phyloP scores from a whole-genome alignment of 768 basidiomycete species.

The Boletus subparvulus region DNA sequence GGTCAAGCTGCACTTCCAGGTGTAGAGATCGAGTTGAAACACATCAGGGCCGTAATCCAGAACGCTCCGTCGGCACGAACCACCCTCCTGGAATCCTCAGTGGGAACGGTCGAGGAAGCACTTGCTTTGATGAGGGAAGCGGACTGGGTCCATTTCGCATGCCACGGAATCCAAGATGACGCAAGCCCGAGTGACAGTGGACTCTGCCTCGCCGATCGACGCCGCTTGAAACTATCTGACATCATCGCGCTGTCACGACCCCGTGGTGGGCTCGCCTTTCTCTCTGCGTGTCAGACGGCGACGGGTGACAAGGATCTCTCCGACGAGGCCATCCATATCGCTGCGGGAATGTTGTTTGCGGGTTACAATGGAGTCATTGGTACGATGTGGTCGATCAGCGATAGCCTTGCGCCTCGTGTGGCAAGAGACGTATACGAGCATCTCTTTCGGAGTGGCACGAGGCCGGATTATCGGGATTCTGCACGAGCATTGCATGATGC shows the following conservation, averaged over 20 bases:
- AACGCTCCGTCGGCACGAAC: not conserved
- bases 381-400: constrained; percentile 46
- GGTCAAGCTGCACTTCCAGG: not conserved
- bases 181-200: too few relatives aligned
- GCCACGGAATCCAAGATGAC: too few relatives aligned
- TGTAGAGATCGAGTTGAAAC: not conserved
- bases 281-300: constrained; percentile 49
- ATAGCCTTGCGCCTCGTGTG: constrained; percentile 36
- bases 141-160: constrained; percentile 1
- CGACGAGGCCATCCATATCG: constrained; percentile 42
- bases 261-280: constrained; percentile 38
- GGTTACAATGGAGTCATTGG: constrained; percentile 37
- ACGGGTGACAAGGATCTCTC: constrained; percentile 33
- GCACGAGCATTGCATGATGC: constrained; percentile 4
- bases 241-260: constrained; percentile 7
- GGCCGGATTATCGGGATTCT: not conserved
- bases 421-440: constrained; percentile 33
- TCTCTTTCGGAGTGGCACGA: not conserved
- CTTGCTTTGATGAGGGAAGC: not conserved
- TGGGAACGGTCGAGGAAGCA: not conserved
- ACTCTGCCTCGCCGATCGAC: not conserved
- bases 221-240: constrained; percentile 2
- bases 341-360: constrained; percentile 40
- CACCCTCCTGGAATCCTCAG: not conserved
- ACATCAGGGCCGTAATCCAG: not conserved